Percentiles rank a stretch among this genome's conserved stretches.
These are phyloP conservation scores for Hericium erinaceus DNA, from an alignment of 768 basidiomycete genomes.

Conservation along the genomic window DNA sequence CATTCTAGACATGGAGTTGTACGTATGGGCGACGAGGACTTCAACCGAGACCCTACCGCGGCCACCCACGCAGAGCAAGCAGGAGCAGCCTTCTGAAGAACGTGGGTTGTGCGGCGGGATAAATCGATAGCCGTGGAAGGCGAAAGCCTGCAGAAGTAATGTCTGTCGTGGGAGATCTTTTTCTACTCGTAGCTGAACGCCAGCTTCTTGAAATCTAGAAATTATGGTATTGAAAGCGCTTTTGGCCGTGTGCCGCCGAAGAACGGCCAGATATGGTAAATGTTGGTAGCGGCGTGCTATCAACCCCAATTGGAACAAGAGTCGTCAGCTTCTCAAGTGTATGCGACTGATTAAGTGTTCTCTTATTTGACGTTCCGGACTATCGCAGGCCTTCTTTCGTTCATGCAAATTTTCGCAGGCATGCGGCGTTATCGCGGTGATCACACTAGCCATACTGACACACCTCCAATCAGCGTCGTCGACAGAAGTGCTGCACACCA, in stretches of 20 bases:
- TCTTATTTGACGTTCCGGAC: too few species aligned
- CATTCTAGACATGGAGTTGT: slow-evolving; percentile 34
- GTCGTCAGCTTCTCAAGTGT: background rate
- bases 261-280: background rate
- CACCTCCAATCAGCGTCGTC: too few species aligned
- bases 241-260: background rate
- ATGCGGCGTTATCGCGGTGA: too few species aligned
- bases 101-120: background rate
- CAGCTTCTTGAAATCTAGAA: background rate
- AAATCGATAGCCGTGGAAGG: background rate
- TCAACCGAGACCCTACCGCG: slow-evolving; percentile 5
- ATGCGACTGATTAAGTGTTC: too few species aligned
- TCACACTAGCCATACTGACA: too few species aligned
- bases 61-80: background rate
- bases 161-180: background rate
- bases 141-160: background rate
- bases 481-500: too few species aligned
- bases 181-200: background rate
- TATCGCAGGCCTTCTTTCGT: too few species aligned
- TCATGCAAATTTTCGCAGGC: too few species aligned
- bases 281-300: background rate
- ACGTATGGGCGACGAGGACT: slow-evolving; percentile 11
- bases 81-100: too few species aligned
- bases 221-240: background rate
- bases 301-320: background rate